Conservation (phyloP, 768 basidiomycete species). For the Leccinum arenicola region DNA sequence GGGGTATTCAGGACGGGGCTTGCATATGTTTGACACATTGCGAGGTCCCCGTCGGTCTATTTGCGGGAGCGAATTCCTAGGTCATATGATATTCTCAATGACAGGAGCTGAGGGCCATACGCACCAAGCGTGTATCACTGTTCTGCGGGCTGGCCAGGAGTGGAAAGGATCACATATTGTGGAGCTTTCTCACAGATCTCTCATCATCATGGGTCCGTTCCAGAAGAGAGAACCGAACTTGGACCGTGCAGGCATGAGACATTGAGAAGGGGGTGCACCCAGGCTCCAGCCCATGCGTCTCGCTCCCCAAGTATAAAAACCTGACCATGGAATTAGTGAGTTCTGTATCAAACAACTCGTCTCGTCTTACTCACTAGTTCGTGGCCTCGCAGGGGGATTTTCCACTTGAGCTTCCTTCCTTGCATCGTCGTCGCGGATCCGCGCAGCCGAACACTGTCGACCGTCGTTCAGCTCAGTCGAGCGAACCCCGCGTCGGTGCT, state of each 20-base stretch:
- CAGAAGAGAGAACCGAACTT: not conserved
- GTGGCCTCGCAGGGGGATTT: constrained; percentile 3
- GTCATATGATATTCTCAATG: constrained; percentile 3
- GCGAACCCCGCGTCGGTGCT: constrained; percentile 35
- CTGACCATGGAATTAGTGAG: constrained; percentile 11
- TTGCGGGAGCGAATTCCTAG: constrained; percentile 6
- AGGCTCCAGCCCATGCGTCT: not conserved
- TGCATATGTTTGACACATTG: constrained; percentile 6
- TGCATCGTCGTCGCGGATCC: constrained; percentile 35
- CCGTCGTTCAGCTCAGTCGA: constrained; percentile 25
- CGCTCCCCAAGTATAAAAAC: constrained; percentile 17
- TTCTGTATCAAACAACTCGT: not conserved
- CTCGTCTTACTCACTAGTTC: constrained; percentile 4
- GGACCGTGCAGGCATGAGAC: constrained; percentile 6
- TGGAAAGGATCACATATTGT: not conserved
- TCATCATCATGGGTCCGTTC: constrained; percentile 4
- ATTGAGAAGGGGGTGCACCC: not conserved
- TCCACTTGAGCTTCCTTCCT: constrained; percentile 19
- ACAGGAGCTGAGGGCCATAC: constrained; percentile 3
- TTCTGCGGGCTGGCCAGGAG: constrained; percentile 4
- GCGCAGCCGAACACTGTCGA: constrained; percentile 30
- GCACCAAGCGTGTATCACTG: constrained; percentile 12
- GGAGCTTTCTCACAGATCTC: constrained; percentile 4
- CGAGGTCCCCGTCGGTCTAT: not conserved
- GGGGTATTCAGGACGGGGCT: not conserved